phyloP scores from a whole-genome alignment of 805 yeast species.

The Kluyveromyces dobzhanskii region DNA sequence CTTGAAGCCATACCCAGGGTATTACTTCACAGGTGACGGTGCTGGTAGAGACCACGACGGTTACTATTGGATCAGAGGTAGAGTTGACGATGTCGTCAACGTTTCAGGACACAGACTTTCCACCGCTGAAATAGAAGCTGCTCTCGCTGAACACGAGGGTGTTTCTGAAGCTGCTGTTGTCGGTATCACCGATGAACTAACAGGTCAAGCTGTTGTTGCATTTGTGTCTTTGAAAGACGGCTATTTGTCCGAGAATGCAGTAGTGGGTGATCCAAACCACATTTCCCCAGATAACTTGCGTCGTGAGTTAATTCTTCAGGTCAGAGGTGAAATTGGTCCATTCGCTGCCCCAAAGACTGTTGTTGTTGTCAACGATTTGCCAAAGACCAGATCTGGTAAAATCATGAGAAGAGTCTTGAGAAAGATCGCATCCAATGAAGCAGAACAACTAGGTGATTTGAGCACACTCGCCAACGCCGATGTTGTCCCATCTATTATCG shows the following conservation, averaged over 20 bases:
- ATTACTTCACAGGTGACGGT: constrained; percentile 97
- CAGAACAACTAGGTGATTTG: constrained; percentile 85
- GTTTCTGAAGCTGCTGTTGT: constrained; percentile 97
- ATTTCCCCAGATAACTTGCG: constrained; percentile 37
- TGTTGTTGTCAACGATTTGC: constrained; percentile 61
- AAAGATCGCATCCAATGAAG: constrained; percentile 87
- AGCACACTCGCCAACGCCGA: constrained; percentile 84
- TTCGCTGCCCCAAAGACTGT: constrained; percentile 87
- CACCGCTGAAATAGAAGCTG: constrained; percentile 97
- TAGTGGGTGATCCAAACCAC: constrained; percentile 24
- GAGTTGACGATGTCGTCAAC: constrained; percentile 97
- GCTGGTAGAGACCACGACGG: constrained; percentile 97
- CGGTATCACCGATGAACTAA: constrained; percentile 87
- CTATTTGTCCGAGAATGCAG: constrained; percentile 24
- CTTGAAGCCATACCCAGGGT: constrained; percentile 85
- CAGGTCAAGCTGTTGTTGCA: constrained; percentile 97
- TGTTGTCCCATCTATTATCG: constrained; percentile 69
- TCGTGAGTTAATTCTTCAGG: constrained; percentile 75
- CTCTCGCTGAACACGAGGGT: constrained; percentile 64
- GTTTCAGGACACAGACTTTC: constrained; percentile 96
- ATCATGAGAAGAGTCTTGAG: constrained; percentile 97
- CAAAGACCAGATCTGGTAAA: constrained; percentile 98
- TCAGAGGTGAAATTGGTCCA: constrained; percentile 83
- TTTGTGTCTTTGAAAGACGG: constrained; percentile 74
- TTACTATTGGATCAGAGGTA: constrained; percentile 94